Conservation (phyloP, 495 filamentous ascomycete species). For the Parmelia sp. region DNA sequence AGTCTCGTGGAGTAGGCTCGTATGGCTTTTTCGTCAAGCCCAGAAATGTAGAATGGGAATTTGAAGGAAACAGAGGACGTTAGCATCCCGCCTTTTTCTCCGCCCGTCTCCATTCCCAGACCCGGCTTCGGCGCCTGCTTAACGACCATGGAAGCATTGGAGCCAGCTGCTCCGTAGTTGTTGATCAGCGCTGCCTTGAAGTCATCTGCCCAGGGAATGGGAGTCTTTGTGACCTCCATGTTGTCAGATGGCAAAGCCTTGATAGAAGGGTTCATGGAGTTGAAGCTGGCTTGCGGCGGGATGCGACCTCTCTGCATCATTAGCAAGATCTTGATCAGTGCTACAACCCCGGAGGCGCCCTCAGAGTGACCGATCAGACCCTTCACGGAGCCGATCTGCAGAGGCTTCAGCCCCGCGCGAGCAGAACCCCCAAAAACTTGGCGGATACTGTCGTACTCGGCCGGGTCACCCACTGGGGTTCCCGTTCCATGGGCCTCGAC, state of each 20-base stretch:
- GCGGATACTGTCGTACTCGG: constrained; percentile 42
- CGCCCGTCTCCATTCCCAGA: no score
- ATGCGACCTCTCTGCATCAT: constrained; percentile 33
- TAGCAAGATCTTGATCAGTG: constrained; percentile 34
- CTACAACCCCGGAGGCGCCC: constrained; percentile 29
- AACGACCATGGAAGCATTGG: constrained; percentile 33
- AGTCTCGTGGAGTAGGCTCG: constrained; percentile 19
- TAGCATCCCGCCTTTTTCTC: no score
- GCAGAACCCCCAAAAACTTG: constrained; percentile 40
- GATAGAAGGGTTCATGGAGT: constrained; percentile 33
- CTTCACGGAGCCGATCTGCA: constrained; percentile 35
- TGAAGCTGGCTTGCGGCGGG: constrained; percentile 36
- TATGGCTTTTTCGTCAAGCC: constrained; percentile 29
- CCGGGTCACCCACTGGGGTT: constrained; percentile 63
- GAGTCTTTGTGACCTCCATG: constrained; percentile 26
- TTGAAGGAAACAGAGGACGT: no score
- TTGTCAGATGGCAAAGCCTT: constrained; percentile 18
- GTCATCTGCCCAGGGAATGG: constrained; percentile 26
- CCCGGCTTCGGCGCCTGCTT: constrained; percentile 3
- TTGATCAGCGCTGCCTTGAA: constrained; percentile 32
- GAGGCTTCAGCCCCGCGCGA: constrained; percentile 32
- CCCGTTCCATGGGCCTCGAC: constrained; percentile 78
- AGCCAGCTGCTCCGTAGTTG: constrained; percentile 37
- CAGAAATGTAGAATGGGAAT: constrained; percentile 33
- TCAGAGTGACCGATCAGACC: constrained; percentile 39